Base-by-base conservation (phyloP, 306 rosid species). In the Castanea sativa region DNA sequence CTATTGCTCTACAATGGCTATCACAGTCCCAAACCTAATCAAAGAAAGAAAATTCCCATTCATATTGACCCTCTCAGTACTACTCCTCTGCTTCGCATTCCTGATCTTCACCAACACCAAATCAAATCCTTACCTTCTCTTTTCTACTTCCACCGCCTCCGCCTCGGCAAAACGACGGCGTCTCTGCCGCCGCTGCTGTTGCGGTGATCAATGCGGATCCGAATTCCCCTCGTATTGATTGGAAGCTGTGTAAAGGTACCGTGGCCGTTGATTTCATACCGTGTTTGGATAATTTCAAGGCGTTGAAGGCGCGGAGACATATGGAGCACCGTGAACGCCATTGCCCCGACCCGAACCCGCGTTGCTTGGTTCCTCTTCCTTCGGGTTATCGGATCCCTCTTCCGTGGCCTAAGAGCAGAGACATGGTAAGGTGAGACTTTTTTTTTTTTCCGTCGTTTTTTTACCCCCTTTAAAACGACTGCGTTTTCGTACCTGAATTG, bases 261-360 rank as follows among this genome's bases (percentile, higher is more conserved):
- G 63, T 78, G 71, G 87, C 85, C 3, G 84, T 71, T 25, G 99
- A 95, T 83, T 84, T 38, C 78, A 93, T 95, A 20, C 99, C 99
- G 4, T 95, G 99, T 81, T 83, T 95, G 86, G 99, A 95, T 85
- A 95, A 95, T 49, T 56, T 25, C 27, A 33, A 63, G 78, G 98
- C 89, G 61, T 83, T 95, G 82, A 71, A 58, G 67, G 84, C 91
- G 5, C 84, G 98, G 81, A 89, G 83, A 82, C 99, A 92, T 74
- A 95, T 95, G 99, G 98, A 95, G 81, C 98, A 93, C 65, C 90
- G 98, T 59, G 96, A 93, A 85, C 89, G 99, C 69, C 97, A 95
- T 77, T 95, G 99, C 77, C 98, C 98, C 13, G 45, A 52, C 43
- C 84, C 86, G 15, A 77, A 73, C 59, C 85, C 83, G 0, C 69